Evolutionary conservation across 352 stramenopile genomes (phyloP).

Genomic region (Phytophthora lateralis): DNA sequence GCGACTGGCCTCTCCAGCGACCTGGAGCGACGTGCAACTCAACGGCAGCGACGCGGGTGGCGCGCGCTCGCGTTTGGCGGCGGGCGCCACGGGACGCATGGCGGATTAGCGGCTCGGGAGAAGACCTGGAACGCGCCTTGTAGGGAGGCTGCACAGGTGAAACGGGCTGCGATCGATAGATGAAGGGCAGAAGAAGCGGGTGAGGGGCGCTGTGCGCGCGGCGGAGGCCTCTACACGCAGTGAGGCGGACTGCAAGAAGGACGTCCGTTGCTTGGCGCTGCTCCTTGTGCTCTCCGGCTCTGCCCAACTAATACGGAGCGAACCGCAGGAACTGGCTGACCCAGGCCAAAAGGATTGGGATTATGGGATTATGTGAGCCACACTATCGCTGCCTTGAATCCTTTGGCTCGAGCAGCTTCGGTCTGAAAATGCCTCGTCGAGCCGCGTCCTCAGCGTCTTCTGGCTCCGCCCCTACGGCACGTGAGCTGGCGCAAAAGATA

Average conservation of each 20-base stretch:
- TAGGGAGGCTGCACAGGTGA: neutral
- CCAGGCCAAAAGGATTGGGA: no score
- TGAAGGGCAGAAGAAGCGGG: slow-evolving; percentile 3
- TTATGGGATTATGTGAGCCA: no score
- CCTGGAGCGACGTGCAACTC: slow-evolving; percentile 10
- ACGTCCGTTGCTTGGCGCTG: slow-evolving; percentile 11
- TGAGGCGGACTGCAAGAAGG: neutral
- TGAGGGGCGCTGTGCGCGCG: neutral
- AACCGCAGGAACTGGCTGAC: no score
- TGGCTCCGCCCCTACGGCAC: slow-evolving; percentile 5
- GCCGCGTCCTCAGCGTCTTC: slow-evolving; percentile 6
- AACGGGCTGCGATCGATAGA: slow-evolving; percentile 14
- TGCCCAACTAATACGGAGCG: no score
- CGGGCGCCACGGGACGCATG: slow-evolving; percentile 16
- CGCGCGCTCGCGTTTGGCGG: slow-evolving; percentile 22
- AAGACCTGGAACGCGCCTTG: neutral
- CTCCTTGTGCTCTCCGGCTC: slow-evolving; percentile 1
- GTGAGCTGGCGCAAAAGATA: slow-evolving; percentile 11
- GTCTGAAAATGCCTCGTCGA: slow-evolving; percentile 29
- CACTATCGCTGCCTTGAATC: slow-evolving; percentile 1
- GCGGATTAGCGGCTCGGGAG: slow-evolving; percentile 1
- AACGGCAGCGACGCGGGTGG: slow-evolving; percentile 9
- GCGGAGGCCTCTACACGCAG: slow-evolving; percentile 4
- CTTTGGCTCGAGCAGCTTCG: slow-evolving; percentile 1
- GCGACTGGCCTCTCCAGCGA: slow-evolving; percentile 39